Evolutionary conservation across 441 rosid species (phyloP).

Genomic region (Pelargonium myrrhifolium): DNA sequence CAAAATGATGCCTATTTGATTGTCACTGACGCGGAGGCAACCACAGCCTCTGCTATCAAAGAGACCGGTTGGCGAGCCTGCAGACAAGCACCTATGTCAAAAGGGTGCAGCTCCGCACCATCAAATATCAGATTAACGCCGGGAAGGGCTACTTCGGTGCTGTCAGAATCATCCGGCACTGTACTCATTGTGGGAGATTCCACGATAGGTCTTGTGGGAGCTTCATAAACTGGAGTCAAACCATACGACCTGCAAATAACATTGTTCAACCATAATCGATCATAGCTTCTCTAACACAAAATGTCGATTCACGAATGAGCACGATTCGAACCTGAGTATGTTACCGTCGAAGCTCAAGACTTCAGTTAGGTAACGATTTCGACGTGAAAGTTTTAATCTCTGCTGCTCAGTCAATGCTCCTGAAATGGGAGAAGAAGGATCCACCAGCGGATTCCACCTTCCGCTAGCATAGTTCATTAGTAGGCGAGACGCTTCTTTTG

Average conservation of each 20-base stretch:
- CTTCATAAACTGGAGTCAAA: slow-evolving; percentile 62
- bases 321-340: slow-evolving; percentile 42
- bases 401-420: slow-evolving; percentile 69
- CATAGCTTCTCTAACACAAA: not conserved
- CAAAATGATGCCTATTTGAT: slow-evolving; percentile 38
- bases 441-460: slow-evolving; percentile 93
- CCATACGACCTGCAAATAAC: slow-evolving; percentile 67
- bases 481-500: slow-evolving; percentile 46
- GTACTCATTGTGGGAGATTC: slow-evolving; percentile 36
- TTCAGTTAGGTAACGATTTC: slow-evolving; percentile 78
- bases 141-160: slow-evolving; percentile 75
- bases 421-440: slow-evolving; percentile 89
- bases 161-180: slow-evolving; percentile 54
- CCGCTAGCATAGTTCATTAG: slow-evolving; percentile 92
- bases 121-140: slow-evolving; percentile 89
- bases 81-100: slow-evolving; percentile 92
- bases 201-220: slow-evolving; percentile 54
- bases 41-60: slow-evolving; percentile 83
- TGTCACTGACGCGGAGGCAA: slow-evolving; percentile 47
- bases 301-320: not conserved
- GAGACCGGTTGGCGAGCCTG: slow-evolving; percentile 95
- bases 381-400: slow-evolving; percentile 71
- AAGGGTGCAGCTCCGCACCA: slow-evolving; percentile 81
- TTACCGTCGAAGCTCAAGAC: slow-evolving; percentile 96
- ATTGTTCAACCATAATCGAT: not conserved